Evolutionary conservation across 164 flowering plant genomes (phyloP).

Genomic region (Dillenia suffruticosa): DNA sequence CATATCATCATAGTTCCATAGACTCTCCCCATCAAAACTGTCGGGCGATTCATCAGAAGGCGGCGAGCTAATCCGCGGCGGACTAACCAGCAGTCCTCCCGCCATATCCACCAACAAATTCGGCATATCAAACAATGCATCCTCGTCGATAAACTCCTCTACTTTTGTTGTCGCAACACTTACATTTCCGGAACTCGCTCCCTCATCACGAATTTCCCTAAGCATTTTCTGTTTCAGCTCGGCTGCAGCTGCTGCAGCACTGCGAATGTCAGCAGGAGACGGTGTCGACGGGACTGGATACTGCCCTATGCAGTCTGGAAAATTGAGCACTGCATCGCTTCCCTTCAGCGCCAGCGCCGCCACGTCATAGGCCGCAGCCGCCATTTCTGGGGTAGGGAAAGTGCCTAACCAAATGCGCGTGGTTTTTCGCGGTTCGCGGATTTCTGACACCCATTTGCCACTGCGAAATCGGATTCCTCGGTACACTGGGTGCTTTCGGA

Average conservation of each 20-base stretch:
- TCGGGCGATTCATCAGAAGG: slow-evolving; percentile 34
- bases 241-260: slow-evolving; percentile 54
- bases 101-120: slow-evolving; percentile 56
- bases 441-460: slow-evolving; percentile 81
- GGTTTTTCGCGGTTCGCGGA: slow-evolving; percentile 67
- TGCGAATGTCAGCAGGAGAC: slow-evolving; percentile 46
- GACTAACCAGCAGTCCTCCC: slow-evolving; percentile 54
- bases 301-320: slow-evolving; percentile 28
- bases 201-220: neutral
- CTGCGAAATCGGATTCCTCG: slow-evolving; percentile 63
- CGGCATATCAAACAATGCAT: slow-evolving; percentile 51
- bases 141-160: slow-evolving; percentile 45
- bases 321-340: slow-evolving; percentile 44
- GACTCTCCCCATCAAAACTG: slow-evolving; percentile 25
- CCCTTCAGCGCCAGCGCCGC: slow-evolving; percentile 70
- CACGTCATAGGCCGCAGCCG: slow-evolving; percentile 78
- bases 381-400: slow-evolving; percentile 69
- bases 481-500: slow-evolving; percentile 34
- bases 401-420: slow-evolving; percentile 81
- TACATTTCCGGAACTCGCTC: neutral
- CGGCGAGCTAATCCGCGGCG: slow-evolving; percentile 41
- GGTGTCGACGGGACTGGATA: slow-evolving; percentile 46
- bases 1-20: slow-evolving; percentile 35
- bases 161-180: neutral
- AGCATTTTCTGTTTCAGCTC: slow-evolving; percentile 9